Evolutionary conservation across 495 filamentous ascomycete genomes (phyloP).

Genomic region (Podospora australis): DNA sequence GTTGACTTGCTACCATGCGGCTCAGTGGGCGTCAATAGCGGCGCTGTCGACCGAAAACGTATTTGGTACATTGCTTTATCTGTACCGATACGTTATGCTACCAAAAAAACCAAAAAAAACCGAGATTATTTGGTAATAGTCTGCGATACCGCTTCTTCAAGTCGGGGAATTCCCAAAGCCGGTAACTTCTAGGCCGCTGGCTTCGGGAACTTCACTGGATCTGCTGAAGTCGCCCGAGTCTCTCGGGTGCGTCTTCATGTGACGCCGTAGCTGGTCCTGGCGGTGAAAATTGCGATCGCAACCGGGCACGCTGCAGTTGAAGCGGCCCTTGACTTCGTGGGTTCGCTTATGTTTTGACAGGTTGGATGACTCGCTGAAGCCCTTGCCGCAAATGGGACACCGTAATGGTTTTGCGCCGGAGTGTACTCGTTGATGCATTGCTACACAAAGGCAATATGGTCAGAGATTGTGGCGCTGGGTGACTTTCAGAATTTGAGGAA

Average conservation of each 20-base stretch:
- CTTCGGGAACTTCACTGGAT: not conserved
- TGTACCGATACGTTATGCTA: no score
- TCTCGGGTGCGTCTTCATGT: constrained; percentile 35
- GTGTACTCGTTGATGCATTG: constrained; percentile 53
- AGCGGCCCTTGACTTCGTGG: constrained; percentile 44
- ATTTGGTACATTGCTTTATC: no score
- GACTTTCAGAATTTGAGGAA: no score
- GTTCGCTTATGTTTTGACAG: constrained; percentile 48
- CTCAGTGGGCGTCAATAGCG: no score
- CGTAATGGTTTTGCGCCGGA: constrained; percentile 44
- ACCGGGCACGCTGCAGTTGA: constrained; percentile 38
- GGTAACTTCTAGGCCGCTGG: not conserved
- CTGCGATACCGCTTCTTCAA: no score
- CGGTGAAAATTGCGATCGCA: constrained; percentile 51
- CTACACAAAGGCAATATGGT: constrained; percentile 22
- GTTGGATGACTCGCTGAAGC: constrained; percentile 52
- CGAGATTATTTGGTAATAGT: no score
- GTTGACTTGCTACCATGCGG: no score
- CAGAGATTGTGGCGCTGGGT: not conserved
- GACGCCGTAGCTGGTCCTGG: constrained; percentile 47
- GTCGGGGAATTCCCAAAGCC: constrained; percentile 3
- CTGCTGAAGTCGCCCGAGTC: constrained; percentile 10
- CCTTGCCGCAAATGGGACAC: constrained; percentile 43
- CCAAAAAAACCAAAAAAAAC: no score
- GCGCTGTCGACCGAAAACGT: no score